Conservation (phyloP, 371 early-diverging fungal species). For the Circinella minor region DNA sequence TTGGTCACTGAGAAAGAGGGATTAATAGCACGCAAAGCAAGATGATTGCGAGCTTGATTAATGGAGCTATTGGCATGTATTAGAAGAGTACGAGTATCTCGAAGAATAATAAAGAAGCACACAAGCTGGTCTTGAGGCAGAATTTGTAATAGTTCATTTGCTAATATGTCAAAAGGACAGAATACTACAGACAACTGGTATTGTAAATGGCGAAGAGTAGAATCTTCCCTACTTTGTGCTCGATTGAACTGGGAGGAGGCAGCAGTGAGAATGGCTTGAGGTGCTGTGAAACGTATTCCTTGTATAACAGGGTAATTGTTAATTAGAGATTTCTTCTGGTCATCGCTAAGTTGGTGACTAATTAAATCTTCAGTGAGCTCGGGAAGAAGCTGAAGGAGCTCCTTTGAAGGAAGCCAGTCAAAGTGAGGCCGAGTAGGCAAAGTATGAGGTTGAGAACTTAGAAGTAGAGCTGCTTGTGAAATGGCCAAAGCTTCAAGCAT, state of each 20-base stretch:
- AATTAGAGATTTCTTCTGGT: conserved; percentile 14
- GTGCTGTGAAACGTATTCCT: conserved; percentile 15
- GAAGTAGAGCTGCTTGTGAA: neutral
- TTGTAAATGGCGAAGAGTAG: conserved; percentile 16
- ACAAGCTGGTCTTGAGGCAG: neutral
- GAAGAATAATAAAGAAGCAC: neutral
- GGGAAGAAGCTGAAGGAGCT: neutral
- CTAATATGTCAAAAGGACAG: conserved; percentile 19
- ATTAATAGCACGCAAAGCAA: conserved; percentile 19
- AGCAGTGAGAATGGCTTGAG: conserved; percentile 17
- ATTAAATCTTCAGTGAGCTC: neutral
- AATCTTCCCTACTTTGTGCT: conserved; percentile 12
- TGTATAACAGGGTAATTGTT: conserved; percentile 17
- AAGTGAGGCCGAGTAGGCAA: conserved; percentile 9
- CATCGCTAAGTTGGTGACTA: conserved; percentile 3
- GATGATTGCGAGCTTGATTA: conserved; percentile 17
- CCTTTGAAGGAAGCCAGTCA: conserved; percentile 6
- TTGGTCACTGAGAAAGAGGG: conserved; percentile 2
- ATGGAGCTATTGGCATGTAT: conserved; percentile 6
- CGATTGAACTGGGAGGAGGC: too few relatives aligned
- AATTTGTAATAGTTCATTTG: conserved; percentile 1
- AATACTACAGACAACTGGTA: conserved; percentile 18
- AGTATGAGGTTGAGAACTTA: neutral
- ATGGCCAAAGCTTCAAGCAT: neutral
- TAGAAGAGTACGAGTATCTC: neutral